A percentile compares a stretch with the other conserved stretches of the same genome.
These are phyloP conservation scores for Kentomonas sorsogonicus DNA, from an alignment of 208 protist genomes.

Conservation along the genomic window DNA sequence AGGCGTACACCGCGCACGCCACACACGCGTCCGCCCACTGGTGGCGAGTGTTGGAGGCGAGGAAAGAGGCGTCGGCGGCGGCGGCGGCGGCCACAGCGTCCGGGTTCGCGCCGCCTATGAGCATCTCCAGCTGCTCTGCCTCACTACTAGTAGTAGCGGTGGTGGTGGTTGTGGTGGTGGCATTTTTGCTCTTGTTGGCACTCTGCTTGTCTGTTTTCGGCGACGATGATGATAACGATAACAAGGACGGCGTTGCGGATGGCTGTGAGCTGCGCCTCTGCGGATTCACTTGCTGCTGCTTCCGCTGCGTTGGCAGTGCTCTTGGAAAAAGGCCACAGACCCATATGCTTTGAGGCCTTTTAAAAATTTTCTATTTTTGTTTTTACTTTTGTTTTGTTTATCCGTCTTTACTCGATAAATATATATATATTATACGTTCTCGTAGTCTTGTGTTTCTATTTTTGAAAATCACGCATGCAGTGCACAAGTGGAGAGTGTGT, in stretches of 20 bases:
- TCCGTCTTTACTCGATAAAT: no score
- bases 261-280: neutral
- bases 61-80: conserved; percentile 19
- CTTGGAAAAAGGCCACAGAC: no score
- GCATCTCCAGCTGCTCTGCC: conserved; percentile 34
- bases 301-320: no score
- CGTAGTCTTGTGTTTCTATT: no score
- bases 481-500: no score
- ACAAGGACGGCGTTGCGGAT: neutral
- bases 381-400: neutral
- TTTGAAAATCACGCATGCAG: no score
- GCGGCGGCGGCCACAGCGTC: conserved; percentile 21
- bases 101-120: conserved; percentile 38
- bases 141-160: conserved; percentile 12
- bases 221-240: no score
- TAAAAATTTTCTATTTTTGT: neutral
- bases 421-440: no score
- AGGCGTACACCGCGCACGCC: conserved; percentile 52
- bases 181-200: neutral
- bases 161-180: neutral
- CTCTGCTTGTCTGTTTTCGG: neutral
- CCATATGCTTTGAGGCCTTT: no score
- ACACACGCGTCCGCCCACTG: conserved; percentile 41
- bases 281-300: neutral
- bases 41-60: conserved; percentile 53